Base-by-base conservation (phyloP, 2,329 filamentous ascomycete species). In the Colletotrichum liriopes region DNA sequence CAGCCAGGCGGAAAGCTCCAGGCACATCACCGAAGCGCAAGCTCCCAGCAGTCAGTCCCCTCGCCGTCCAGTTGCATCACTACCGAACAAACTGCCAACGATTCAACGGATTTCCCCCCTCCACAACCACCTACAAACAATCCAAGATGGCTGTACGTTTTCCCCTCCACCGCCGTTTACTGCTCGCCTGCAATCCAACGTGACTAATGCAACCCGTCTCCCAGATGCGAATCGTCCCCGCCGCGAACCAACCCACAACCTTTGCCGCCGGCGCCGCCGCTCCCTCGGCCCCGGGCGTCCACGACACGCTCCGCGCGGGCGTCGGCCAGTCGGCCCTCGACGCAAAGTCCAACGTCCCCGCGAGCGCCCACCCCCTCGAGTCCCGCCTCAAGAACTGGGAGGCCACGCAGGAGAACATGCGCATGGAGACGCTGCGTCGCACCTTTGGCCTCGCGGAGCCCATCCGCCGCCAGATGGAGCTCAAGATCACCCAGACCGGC, bases 401-500 rank as follows among this genome's bases (percentile, higher is more conserved):
- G 84, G 88, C 92, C 71, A 98, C 95, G 52, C 96, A 98, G 85
- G 93, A 98, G 78, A 82, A 86, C 43, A 84, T 98, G 81, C 96
- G 97, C 84, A 96, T 98, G 93, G 92, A 95, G 85, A 89, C 91
- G 64, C 90, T 98, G 78, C 92, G 94, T 75, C 93, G 94, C 76
- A 92, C 94, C 58, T 98, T 95, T 82, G 96, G 96, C 75, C 92
- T 98, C 78, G 94, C 93, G 35, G 96, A 98, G 89, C 96, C 96
- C 3, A 91, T 98, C 78, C 91, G 95, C 69, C 91, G 96, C 66
- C 94, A 93, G 73, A 98, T 99, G 96, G 96, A 99, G 87, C 88
- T 98, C 82, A 94, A 94, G 89, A 96, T 97, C 80, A 92, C 94
- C 23, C 86, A 90, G 74, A 91, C 93, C 73, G 93, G 94, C 75